Percentiles rank a stretch among this genome's conserved stretches.
Conservation (phyloP, 2,329 filamentous ascomycete genomes). For the Claviceps paspali region DNA sequence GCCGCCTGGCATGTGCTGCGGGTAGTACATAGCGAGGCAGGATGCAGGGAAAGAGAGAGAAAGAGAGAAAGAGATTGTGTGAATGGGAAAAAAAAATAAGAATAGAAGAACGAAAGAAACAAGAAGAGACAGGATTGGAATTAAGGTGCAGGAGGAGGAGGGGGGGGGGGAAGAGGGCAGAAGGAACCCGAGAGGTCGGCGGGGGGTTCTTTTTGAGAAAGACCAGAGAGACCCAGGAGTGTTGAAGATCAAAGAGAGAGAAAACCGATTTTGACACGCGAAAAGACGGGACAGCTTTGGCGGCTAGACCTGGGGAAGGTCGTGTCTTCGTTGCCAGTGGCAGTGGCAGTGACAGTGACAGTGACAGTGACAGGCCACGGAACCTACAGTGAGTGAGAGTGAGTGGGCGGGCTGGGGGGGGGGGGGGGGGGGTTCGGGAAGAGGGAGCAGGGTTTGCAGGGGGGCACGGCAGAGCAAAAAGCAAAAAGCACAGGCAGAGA, state of each 20-base stretch:
- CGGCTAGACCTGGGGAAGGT: slow-evolving; percentile 1
- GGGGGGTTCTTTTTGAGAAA: slow-evolving; percentile 6
- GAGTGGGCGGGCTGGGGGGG: background rate
- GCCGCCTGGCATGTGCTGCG: slow-evolving; percentile 62
- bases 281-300: slow-evolving; percentile 3
- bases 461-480: background rate
- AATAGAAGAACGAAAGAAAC: background rate
- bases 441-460: slow-evolving; percentile 1
- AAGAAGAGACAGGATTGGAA: background rate
- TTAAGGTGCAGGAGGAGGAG: background rate
- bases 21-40: slow-evolving; percentile 54
- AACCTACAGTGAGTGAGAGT: background rate
- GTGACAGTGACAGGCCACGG: background rate
- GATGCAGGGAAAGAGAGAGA: background rate
- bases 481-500: background rate
- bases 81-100: slow-evolving; percentile 36
- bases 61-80: no score
- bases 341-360: no score
- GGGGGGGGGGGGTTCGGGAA: background rate
- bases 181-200: slow-evolving; percentile 10
- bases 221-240: slow-evolving; percentile 11
- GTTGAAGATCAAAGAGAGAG: slow-evolving; percentile 12
- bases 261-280: background rate
- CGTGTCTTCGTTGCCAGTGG: background rate
- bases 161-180: background rate